phyloP scores from a whole-genome alignment of 805 yeast genomes.

The Metschnikowia amazonensis region DNA sequence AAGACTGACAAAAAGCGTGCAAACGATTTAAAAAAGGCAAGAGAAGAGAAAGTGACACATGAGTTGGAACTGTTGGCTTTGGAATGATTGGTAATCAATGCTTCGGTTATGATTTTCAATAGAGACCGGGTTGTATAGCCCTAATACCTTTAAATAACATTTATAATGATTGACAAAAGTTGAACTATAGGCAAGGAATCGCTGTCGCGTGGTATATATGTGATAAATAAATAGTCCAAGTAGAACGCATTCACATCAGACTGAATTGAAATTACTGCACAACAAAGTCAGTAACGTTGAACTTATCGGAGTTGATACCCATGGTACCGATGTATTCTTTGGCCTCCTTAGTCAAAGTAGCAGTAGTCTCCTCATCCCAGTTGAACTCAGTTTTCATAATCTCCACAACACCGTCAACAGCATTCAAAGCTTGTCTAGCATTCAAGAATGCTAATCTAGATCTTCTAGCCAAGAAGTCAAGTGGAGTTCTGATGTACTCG shows the following conservation, averaged over 20 bases:
- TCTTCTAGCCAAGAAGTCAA: slow-evolving; percentile 90
- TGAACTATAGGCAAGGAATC: slow-evolving; percentile 4
- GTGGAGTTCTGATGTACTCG: slow-evolving; percentile 84
- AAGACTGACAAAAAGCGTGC: slow-evolving; percentile 32
- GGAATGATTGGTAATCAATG: background rate
- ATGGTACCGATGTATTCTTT: slow-evolving; percentile 57
- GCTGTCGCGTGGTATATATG: slow-evolving; percentile 2
- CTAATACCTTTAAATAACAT: background rate
- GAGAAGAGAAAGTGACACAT: slow-evolving; percentile 32
- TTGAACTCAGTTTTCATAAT: slow-evolving; percentile 75
- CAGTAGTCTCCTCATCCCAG: slow-evolving; percentile 64
- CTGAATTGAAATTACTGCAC: slow-evolving; percentile 11
- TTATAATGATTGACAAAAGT: background rate
- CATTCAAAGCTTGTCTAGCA: slow-evolving; percentile 73
- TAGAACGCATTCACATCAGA: slow-evolving; percentile 1
- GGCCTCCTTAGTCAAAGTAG: slow-evolving; percentile 49
- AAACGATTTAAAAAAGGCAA: slow-evolving; percentile 34
- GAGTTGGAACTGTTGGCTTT: slow-evolving; percentile 21
- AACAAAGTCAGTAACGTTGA: slow-evolving; percentile 19
- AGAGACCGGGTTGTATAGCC: background rate
- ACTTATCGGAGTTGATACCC: slow-evolving; percentile 41
- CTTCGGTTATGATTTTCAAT: background rate
- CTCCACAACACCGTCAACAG: slow-evolving; percentile 81
- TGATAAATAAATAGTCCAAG: slow-evolving; percentile 4
- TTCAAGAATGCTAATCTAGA: slow-evolving; percentile 89